These are phyloP conservation scores for Penicillium sp. DNA, from an alignment of 2,329 filamentous ascomycete genomes.

Conservation along the genomic window DNA sequence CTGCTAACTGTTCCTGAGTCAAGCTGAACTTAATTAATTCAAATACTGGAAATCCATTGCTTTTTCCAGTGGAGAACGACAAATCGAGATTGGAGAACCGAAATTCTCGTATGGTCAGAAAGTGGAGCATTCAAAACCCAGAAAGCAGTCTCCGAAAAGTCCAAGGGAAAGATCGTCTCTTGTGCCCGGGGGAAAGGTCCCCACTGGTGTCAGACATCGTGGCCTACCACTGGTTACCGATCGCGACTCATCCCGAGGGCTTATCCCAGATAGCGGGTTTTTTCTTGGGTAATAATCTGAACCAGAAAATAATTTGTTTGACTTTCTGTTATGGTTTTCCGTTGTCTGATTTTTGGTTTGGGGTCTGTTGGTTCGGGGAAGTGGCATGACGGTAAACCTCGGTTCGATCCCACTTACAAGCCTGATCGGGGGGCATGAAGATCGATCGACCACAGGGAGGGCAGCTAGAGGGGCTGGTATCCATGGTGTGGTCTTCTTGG, in stretches of 20 bases:
- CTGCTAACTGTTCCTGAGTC: constrained; percentile 24
- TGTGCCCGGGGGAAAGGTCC: constrained; percentile 1
- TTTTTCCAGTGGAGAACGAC: constrained; percentile 5
- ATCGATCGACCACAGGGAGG: constrained; percentile 22
- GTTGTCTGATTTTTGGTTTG: not conserved
- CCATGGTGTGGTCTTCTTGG: constrained; percentile 15
- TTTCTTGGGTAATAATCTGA: not conserved
- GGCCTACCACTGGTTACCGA: constrained; percentile 20
- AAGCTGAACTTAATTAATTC: constrained; percentile 23
- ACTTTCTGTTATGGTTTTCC: not conserved
- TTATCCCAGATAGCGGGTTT: constrained; percentile 17
- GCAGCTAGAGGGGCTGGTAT: constrained; percentile 12
- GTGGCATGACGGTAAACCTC: not conserved
- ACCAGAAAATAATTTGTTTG: not conserved
- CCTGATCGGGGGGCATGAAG: constrained; percentile 22
- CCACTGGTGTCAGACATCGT: constrained; percentile 28
- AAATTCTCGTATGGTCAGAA: constrained; percentile 3
- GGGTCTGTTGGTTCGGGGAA: not conserved
- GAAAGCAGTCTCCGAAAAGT: constrained; percentile 1
- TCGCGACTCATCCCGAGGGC: constrained; percentile 18
- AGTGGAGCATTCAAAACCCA: constrained; percentile 7
- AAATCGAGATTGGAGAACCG: not conserved
- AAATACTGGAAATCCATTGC: constrained; percentile 17
- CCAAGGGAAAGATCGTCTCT: constrained; percentile 20
- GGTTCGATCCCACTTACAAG: constrained; percentile 18